Evolutionary conservation across 148 eudicot genomes (phyloP).

Genomic region (Chenopodium album): DNA sequence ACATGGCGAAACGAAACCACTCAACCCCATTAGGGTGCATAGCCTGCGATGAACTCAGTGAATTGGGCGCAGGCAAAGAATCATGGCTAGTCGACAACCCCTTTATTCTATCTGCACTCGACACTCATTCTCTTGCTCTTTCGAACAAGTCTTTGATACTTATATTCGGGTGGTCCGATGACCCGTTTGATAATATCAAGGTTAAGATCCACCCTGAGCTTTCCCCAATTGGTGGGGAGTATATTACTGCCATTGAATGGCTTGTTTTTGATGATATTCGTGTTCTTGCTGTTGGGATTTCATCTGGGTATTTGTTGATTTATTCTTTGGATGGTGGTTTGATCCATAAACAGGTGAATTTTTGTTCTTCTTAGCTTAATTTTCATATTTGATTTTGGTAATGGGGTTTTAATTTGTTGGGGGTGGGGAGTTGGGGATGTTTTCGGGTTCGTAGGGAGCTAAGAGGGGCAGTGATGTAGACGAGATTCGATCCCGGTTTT

Average conservation of each 20-base stretch:
- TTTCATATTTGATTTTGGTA: background rate
- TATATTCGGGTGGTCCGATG: slow-evolving; percentile 55
- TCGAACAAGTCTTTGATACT: slow-evolving; percentile 62
- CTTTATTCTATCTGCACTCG: slow-evolving; percentile 60
- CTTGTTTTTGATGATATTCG: slow-evolving; percentile 71
- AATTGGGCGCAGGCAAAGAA: slow-evolving; percentile 77
- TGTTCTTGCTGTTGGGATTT: slow-evolving; percentile 81
- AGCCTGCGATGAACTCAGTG: slow-evolving; percentile 61
- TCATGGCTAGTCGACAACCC: slow-evolving; percentile 74
- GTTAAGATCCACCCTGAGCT: slow-evolving; percentile 74
- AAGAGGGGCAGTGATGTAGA: too few species aligned
- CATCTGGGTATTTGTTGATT: slow-evolving; percentile 72
- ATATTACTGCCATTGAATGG: slow-evolving; percentile 76
- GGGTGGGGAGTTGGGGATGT: too few species aligned
- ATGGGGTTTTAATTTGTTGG: background rate
- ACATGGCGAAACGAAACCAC: slow-evolving; percentile 62
- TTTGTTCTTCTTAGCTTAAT: background rate
- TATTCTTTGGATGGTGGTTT: slow-evolving; percentile 68
- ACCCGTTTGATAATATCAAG: slow-evolving; percentile 24
- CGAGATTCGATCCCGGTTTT: too few species aligned
- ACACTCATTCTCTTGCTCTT: slow-evolving; percentile 68
- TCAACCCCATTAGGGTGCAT: slow-evolving; percentile 58
- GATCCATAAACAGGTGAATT: slow-evolving; percentile 88
- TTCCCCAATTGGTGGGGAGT: slow-evolving; percentile 81
- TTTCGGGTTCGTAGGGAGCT: too few species aligned